These are phyloP conservation scores for Saxispiralis lemnorum DNA, from an alignment of 495 filamentous ascomycete species.

Conservation along the genomic window DNA sequence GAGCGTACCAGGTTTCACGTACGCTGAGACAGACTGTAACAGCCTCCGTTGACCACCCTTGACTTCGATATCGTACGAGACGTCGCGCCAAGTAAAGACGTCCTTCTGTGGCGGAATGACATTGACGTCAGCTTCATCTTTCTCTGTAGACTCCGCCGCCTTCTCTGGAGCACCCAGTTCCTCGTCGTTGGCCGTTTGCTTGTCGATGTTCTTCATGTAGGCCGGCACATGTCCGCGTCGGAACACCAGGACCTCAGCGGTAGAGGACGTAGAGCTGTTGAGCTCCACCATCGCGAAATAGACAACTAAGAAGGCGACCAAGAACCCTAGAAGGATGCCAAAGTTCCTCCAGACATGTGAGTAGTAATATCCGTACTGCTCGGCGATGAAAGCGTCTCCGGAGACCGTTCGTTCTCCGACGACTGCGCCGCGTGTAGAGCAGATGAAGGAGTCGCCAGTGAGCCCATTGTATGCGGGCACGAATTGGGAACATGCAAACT, in stretches of 20 bases:
- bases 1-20: constrained; percentile 20
- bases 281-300: constrained; percentile 12
- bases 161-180: constrained; percentile 5
- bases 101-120: constrained; percentile 9
- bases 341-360: constrained; percentile 16
- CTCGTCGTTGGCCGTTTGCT: constrained; percentile 8
- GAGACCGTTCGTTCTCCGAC: constrained; percentile 8
- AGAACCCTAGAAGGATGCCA: constrained; percentile 17
- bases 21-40: constrained; percentile 18
- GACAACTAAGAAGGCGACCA: constrained; percentile 12
- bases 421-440: constrained; percentile 4
- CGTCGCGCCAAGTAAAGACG: constrained; percentile 16
- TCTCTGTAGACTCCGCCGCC: background rate
- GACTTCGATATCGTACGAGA: constrained; percentile 15
- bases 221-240: constrained; percentile 9
- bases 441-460: constrained; percentile 6
- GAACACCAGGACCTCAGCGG: constrained; percentile 15
- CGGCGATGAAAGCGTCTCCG: constrained; percentile 13
- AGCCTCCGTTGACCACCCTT: constrained; percentile 12
- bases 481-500: constrained; percentile 5
- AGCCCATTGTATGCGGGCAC: constrained; percentile 5
- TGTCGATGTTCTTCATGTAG: constrained; percentile 5
- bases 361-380: constrained; percentile 9
- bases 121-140: constrained; percentile 7
- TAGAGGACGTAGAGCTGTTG: constrained; percentile 11